These are phyloP conservation scores for Delphinella strobiligena DNA, from an alignment of 2,329 filamentous ascomycete species.

Conservation along the genomic window DNA sequence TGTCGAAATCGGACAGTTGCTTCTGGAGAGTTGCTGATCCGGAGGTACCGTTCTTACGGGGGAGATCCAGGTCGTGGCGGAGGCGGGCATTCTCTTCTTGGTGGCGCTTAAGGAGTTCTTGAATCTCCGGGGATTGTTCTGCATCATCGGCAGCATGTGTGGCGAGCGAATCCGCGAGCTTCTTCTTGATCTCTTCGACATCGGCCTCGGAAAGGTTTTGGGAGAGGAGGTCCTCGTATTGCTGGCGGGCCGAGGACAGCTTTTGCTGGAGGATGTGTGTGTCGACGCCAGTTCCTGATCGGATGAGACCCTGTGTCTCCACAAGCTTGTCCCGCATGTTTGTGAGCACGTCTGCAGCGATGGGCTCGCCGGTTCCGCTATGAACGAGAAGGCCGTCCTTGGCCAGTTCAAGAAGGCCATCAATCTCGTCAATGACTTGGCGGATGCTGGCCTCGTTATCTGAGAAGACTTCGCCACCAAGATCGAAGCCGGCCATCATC, in stretches of 20 bases:
- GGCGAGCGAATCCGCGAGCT: constrained; percentile 64
- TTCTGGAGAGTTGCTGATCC: constrained; percentile 82
- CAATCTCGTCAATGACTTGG: constrained; percentile 71
- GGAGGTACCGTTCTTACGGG: constrained; percentile 60
- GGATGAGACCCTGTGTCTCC: constrained; percentile 82
- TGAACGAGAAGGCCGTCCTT: constrained; percentile 21
- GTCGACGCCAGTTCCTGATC: constrained; percentile 59
- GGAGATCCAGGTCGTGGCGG: constrained; percentile 66
- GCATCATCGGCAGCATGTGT: constrained; percentile 59
- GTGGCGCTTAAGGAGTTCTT: constrained; percentile 63
- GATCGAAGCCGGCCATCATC: constrained; percentile 99
- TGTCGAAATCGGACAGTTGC: constrained; percentile 96
- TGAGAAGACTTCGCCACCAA: constrained; percentile 85
- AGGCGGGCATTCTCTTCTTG: constrained; percentile 72
- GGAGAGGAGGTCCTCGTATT: constrained; percentile 74
- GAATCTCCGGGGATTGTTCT: constrained; percentile 54
- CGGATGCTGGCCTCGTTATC: constrained; percentile 81
- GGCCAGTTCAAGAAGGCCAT: constrained; percentile 65
- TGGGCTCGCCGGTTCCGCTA: constrained; percentile 51
- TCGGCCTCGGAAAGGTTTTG: constrained; percentile 68
- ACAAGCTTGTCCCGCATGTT: constrained; percentile 67
- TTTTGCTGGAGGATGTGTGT: constrained; percentile 63
- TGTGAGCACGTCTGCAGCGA: constrained; percentile 70
- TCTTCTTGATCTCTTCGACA: constrained; percentile 70
- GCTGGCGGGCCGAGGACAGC: constrained; percentile 60